phyloP scores from a whole-genome alignment of 495 filamentous ascomycete genomes.

The Pyronema omphalodes region DNA sequence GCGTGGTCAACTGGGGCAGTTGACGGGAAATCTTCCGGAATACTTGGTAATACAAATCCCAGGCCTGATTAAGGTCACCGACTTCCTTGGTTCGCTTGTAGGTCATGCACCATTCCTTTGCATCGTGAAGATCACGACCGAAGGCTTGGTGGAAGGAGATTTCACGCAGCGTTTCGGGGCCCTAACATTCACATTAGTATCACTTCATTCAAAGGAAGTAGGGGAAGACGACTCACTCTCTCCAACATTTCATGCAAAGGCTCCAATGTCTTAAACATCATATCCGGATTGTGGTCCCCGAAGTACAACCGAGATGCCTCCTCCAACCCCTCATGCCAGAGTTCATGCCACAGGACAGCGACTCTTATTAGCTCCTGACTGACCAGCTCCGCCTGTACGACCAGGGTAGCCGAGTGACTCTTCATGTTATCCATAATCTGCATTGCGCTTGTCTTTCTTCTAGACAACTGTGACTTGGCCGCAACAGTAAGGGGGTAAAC shows the following conservation, averaged over 20 bases:
- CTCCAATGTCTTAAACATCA: conserved; percentile 81
- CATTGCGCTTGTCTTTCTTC: conserved; percentile 64
- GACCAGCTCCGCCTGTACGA: conserved; percentile 86
- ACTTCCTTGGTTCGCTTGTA: conserved; percentile 72
- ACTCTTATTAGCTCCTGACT: conserved; percentile 90
- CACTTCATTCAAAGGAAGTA: not conserved
- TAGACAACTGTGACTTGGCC: conserved; percentile 74
- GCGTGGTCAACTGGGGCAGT: conserved; percentile 67
- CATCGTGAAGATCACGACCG: conserved; percentile 82
- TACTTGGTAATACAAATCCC: conserved; percentile 95
- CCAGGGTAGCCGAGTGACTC: conserved; percentile 78
- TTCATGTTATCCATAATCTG: conserved; percentile 97
- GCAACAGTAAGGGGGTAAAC: conserved; percentile 99
- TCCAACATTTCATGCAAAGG: conserved; percentile 86
- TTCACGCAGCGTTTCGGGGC: conserved; percentile 81
- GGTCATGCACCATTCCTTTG: conserved; percentile 85
- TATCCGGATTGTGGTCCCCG: conserved; percentile 86
- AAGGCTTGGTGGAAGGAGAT: conserved; percentile 97
- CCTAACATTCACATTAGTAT: conserved; percentile 27
- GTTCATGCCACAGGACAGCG: conserved; percentile 93
- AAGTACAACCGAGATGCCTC: conserved; percentile 87
- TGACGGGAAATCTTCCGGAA: conserved; percentile 94
- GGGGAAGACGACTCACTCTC: conserved; percentile 24
- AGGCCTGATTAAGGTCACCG: conserved; percentile 89
- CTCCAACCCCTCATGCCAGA: conserved; percentile 97